Base-by-base conservation (phyloP, 179 eudicot species). In the Drosera spatulata region DNA sequence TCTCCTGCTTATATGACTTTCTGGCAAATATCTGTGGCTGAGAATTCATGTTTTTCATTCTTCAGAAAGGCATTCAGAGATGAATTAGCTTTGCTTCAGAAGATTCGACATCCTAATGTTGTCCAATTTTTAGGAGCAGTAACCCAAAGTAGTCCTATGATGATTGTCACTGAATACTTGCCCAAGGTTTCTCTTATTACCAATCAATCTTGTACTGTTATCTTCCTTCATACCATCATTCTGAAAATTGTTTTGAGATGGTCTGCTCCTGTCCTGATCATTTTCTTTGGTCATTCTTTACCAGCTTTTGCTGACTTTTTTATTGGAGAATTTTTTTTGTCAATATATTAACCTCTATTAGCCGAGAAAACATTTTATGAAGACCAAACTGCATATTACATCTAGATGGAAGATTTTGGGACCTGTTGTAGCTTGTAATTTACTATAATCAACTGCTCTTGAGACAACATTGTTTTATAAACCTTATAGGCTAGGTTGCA, bases 111-210 rank as follows among this genome's bases (percentile, higher is more conserved):
- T 65, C 82, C 82, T 46, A 77, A 77, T 68, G 82, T 77, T 22
- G 79, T 77, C 46, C 82, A 77, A 62, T 77, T 77, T 69, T 53
- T 77, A 54, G 82, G 82, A 45, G 82, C 79, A 64, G 82, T 77
- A 59, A 74, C 79, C 10, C 82, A 74, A 52, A 77, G 69, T 71
- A 68, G 58, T 66, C 82, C 82, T 7, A 77, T 74, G 82, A 74
- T 65, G 76, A 77, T 77, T 39, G 71, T 77, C 46, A 74, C 79
- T 7, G 82, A 77, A 69, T 77, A 71, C 69, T 77, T 77, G 76
- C 76, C 79, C 45, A 77, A 77, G 81, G 81, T 77, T 67, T 64
- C 40, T 14, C 22, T 14, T 9, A 9, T 41, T 55, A 10, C 12
- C 12, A 52, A 33, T 13, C 12, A 2, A 3, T 52, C 37, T 8